Base-by-base conservation (phyloP, 768 basidiomycete genomes). In the Leccinum olivaceopallidum region DNA sequence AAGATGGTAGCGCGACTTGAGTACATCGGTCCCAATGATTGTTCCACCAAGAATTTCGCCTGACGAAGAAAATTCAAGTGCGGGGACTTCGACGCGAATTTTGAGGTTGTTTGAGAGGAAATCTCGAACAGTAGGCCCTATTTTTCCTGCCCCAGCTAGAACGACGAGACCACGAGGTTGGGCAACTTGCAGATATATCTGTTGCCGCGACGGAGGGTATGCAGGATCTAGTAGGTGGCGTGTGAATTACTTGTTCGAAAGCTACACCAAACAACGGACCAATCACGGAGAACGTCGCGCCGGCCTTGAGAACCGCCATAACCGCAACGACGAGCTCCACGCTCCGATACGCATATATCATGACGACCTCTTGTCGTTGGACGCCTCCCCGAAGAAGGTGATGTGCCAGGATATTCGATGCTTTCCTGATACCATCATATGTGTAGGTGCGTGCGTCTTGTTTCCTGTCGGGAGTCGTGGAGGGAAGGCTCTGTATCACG, bases 241-340 rank as follows among this genome's bases (percentile, higher is more conserved):
- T 51, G 26, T 57, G 55, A 62, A 56, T 50, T 22, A 37, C 30
- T 58, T 16, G 48, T 7, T 57, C 58, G 53, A 49, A 56, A 48
- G 44, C n/a, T 34, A 52, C 42, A 44, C 14, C 36, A 6, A 56
- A 44, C 53, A 16, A 76, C 87, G 63, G 52, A 95, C 94, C 95
- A 51, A 98, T 96, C 61, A 99, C 97, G 51, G 92, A 95, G 78
- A 99, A 98, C 4, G 92, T 95, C 1, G 92, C 96, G 28, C 97
- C 97, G 4, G 91, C 93, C 76, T 98, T 98, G 63, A 98, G 81
- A 37, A 95, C 87, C 24, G 93, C 97, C 89, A 99, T 92, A 8
- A 98, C 94, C 6, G 96, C 95, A 4, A 98, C 91, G 2, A 97
- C 92, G 56, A 99, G 87, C 73, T 99, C 96, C 52, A 98, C 95